phyloP scores from a whole-genome alignment of 1,139 yeast genomes.

The Eremothecium gossypii region DNA sequence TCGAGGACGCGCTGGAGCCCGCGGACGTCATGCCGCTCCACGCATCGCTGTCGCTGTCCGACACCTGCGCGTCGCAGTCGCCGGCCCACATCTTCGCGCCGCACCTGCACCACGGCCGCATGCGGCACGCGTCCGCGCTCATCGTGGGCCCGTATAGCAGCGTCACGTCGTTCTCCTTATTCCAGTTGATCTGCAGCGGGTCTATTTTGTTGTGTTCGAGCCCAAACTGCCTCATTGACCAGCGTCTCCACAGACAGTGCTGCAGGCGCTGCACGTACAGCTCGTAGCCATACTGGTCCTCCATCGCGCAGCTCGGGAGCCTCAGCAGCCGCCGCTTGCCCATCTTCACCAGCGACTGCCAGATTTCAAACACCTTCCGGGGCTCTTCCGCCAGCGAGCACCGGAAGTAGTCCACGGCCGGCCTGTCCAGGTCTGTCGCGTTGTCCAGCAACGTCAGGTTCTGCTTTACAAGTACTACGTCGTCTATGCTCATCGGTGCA shows the following conservation, averaged over 20 bases:
- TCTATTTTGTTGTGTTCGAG: too few species aligned
- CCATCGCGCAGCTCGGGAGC: conserved; percentile 26
- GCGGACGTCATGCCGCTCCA: too few species aligned
- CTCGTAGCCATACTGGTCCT: conserved; percentile 23
- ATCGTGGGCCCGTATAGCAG: too few species aligned
- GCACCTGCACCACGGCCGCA: too few species aligned
- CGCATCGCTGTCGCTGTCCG: too few species aligned
- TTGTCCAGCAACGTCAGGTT: conserved; percentile 27
- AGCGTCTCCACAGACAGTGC: conserved; percentile 28
- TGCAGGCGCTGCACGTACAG: conserved; percentile 25
- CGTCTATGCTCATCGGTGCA: conserved; percentile 17
- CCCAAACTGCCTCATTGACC: too few species aligned
- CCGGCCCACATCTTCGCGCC: too few species aligned
- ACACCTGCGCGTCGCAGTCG: too few species aligned
- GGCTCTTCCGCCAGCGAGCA: conserved; percentile 12
- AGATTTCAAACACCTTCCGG: conserved; percentile 17
- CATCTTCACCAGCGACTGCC: conserved; percentile 23
- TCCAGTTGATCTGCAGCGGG: too few species aligned
- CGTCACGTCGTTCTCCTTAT: too few species aligned
- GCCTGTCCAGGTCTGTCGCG: conserved; percentile 24
- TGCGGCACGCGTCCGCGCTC: too few species aligned
- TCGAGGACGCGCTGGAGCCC: too few species aligned
- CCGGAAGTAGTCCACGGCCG: conserved; percentile 27
- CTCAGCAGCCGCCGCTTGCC: conserved; percentile 24
- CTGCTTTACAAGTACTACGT: conserved; percentile 22